Percentiles rank a stretch among this genome's conserved stretches.
These are phyloP conservation scores for Solanum hybrid DNA, from an alignment of 305 asterid species.

Conservation along the genomic window DNA sequence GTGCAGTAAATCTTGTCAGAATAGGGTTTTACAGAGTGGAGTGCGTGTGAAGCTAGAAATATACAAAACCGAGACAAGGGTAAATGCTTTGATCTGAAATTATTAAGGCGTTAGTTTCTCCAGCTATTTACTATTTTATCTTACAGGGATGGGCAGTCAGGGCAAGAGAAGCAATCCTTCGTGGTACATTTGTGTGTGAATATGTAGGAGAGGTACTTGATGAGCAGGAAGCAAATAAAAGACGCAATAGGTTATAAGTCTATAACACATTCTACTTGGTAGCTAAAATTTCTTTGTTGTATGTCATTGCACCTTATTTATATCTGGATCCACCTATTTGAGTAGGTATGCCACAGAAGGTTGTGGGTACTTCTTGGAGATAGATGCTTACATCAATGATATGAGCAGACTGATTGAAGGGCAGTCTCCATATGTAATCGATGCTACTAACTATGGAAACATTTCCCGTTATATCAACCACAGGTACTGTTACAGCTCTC, in stretches of 20 bases:
- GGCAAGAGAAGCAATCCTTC: slow-evolving; percentile 71
- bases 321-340: not conserved
- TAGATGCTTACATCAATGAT: slow-evolving; percentile 66
- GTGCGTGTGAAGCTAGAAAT: slow-evolving; percentile 81
- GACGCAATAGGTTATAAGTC: slow-evolving; percentile 72
- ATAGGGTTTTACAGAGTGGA: slow-evolving; percentile 94
- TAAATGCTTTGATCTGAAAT: slow-evolving; percentile 16
- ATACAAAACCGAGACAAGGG: slow-evolving; percentile 89
- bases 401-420: slow-evolving; percentile 85
- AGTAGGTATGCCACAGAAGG: slow-evolving; percentile 59
- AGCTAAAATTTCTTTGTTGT: not conserved
- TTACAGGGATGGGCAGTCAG: slow-evolving; percentile 98
- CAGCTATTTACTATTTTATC: slow-evolving; percentile 10
- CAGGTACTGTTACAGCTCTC: slow-evolving; percentile 45
- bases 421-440: slow-evolving; percentile 63
- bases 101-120: slow-evolving; percentile 3
- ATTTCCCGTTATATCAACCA: slow-evolving; percentile 92
- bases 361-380: slow-evolving; percentile 59
- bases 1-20: slow-evolving; percentile 73
- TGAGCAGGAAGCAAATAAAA: slow-evolving; percentile 77
- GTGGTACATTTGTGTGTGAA: slow-evolving; percentile 97
- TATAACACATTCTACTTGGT: slow-evolving; percentile 3
- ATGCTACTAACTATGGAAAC: slow-evolving; percentile 82
- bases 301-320: not conserved
- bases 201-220: slow-evolving; percentile 88